Evolutionary conservation across 192 early-diverging fungal species (phyloP).

Genomic region (Backusella luteola): DNA sequence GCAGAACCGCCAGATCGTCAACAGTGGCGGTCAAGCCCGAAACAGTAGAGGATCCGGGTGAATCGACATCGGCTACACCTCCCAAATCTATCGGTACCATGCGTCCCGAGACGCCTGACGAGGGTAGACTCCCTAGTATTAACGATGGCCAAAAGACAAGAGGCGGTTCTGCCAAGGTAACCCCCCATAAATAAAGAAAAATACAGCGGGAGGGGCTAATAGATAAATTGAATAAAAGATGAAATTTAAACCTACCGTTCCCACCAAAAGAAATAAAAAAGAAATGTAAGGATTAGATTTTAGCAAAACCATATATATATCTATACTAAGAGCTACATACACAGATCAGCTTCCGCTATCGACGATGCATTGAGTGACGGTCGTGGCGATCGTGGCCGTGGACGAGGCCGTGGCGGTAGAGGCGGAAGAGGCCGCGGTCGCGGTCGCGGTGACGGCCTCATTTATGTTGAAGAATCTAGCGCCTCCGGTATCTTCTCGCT

Average conservation of each 20-base stretch:
- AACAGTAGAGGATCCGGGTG: neutral
- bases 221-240: slow-evolving; percentile 31
- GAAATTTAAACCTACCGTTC: slow-evolving; percentile 61
- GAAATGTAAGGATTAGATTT: slow-evolving; percentile 37
- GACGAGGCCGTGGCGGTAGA: slow-evolving; percentile 42
- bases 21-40: neutral
- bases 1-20: neutral
- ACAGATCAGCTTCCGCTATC: slow-evolving; percentile 17
- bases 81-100: slow-evolving; percentile 19
- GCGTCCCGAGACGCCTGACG: slow-evolving; percentile 19
- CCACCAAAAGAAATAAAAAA: slow-evolving; percentile 55
- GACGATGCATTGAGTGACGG: slow-evolving; percentile 11
- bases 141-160: slow-evolving; percentile 35
- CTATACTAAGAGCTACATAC: neutral
- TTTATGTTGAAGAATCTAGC: slow-evolving; percentile 23
- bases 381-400: slow-evolving; percentile 36
- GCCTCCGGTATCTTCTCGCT: slow-evolving; percentile 56
- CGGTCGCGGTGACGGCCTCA: slow-evolving; percentile 20
- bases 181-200: neutral
- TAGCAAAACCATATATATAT: neutral
- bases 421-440: slow-evolving; percentile 35
- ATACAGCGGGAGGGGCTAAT: neutral
- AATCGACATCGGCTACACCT: neutral
- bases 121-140: slow-evolving; percentile 28
- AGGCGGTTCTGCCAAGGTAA: slow-evolving; percentile 45